A percentile compares a stretch with the other conserved stretches of the same genome.
These are phyloP conservation scores for Myriosclerotinia scirpicola DNA, from an alignment of 2,329 filamentous ascomycete genomes.

Conservation along the genomic window DNA sequence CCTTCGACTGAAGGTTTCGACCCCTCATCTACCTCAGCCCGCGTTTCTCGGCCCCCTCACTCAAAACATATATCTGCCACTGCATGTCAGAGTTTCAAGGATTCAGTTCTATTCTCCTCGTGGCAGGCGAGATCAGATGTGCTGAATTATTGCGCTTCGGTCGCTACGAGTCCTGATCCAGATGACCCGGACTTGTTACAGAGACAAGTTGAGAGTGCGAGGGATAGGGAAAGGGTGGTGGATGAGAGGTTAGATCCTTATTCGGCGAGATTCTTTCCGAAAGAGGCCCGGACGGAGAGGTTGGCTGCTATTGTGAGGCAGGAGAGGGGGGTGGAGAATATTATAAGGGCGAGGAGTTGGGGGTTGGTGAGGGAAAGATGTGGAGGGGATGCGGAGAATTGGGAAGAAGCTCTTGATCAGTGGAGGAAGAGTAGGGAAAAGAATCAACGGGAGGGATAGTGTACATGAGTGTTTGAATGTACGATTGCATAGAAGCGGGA, in stretches of 20 bases:
- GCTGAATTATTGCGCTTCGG: slow-evolving; percentile 82
- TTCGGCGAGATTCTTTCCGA: slow-evolving; percentile 75
- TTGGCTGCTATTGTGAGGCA: slow-evolving; percentile 72
- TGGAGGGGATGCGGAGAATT: slow-evolving; percentile 55
- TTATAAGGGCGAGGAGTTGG: slow-evolving; percentile 83
- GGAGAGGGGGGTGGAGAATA: slow-evolving; percentile 74
- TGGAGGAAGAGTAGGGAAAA: slow-evolving; percentile 52
- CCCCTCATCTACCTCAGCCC: slow-evolving; percentile 69
- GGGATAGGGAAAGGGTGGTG: slow-evolving; percentile 70
- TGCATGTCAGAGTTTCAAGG: slow-evolving; percentile 71
- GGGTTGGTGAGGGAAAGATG: slow-evolving; percentile 74
- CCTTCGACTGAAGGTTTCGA: slow-evolving; percentile 74
- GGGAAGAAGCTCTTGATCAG: slow-evolving; percentile 63
- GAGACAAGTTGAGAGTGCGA: slow-evolving; percentile 68
- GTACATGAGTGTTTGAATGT: neutral
- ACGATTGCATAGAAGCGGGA: slow-evolving; percentile 19
- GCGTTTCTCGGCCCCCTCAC: slow-evolving; percentile 51
- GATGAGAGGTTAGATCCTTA: slow-evolving; percentile 93
- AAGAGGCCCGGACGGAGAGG: slow-evolving; percentile 76
- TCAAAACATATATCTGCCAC: slow-evolving; percentile 56
- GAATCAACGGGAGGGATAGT: slow-evolving; percentile 1
- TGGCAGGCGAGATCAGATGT: slow-evolving; percentile 85
- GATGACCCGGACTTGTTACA: slow-evolving; percentile 76
- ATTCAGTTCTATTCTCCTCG: slow-evolving; percentile 77
- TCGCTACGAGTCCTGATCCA: slow-evolving; percentile 84